A percentile compares a stretch with the other conserved stretches of the same genome.
Evolutionary conservation across 2,329 filamentous ascomycete genomes (phyloP).

Genomic region (Talaromyces islandicus): DNA sequence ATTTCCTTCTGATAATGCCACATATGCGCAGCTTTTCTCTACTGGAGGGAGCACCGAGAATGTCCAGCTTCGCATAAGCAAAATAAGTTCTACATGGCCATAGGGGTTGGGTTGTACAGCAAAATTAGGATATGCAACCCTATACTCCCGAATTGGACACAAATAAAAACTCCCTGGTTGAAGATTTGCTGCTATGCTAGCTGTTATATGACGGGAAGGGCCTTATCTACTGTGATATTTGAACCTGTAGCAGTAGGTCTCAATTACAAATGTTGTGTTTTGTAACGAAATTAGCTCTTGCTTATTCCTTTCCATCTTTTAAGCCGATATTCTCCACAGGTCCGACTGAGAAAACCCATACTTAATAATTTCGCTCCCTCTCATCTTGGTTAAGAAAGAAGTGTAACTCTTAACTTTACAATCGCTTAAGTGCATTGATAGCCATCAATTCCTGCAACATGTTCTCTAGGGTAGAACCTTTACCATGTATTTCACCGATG

Average conservation of each 20-base stretch:
- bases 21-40: slow-evolving; percentile 14
- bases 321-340: background rate
- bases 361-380: background rate
- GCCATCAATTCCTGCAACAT: no score
- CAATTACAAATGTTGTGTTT: background rate
- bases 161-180: background rate
- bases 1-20: slow-evolving; percentile 18
- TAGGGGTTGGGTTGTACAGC: background rate
- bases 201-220: background rate
- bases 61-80: slow-evolving; percentile 8
- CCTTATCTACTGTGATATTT: background rate
- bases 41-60: slow-evolving; percentile 12
- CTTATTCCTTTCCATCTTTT: background rate
- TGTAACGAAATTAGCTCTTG: background rate
- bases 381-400: background rate
- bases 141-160: background rate
- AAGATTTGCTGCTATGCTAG: background rate
- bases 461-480: no score
- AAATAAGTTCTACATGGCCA: slow-evolving; percentile 11
- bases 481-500: slow-evolving; percentile 2
- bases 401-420: no score
- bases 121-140: background rate
- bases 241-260: background rate
- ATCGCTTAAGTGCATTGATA: no score
- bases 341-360: background rate